A percentile compares a stretch with the other conserved stretches of the same genome.
phyloP scores from a whole-genome alignment of 73 alveolate genomes.

The Paramecium sonneborni region DNA sequence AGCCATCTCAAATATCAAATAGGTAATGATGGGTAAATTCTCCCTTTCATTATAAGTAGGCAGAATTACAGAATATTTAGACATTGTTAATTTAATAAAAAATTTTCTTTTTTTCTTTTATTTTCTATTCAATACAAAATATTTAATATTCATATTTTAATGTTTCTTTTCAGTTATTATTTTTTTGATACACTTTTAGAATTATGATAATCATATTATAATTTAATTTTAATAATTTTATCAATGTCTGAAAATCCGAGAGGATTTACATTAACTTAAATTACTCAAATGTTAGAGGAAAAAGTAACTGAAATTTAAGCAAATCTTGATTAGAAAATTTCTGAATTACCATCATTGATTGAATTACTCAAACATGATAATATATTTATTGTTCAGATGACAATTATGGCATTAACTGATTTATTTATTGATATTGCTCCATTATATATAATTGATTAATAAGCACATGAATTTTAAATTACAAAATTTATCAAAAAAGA shows the following conservation, averaged over 20 bases:
- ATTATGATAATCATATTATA: no score
- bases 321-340: background rate
- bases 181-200: no score
- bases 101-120: background rate
- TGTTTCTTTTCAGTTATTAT: no score
- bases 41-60: conserved; percentile 99
- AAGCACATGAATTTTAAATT: background rate
- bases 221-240: no score
- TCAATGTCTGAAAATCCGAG: no score
- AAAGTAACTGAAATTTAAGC: no score
- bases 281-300: no score
- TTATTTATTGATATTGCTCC: background rate
- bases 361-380: background rate
- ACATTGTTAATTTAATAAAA: conserved; percentile 1
- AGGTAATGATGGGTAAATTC: conserved; percentile 91
- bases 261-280: no score
- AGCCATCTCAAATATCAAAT: conserved; percentile 81
- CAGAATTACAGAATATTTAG: conserved; percentile 91
- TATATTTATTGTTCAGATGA: background rate
- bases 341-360: background rate
- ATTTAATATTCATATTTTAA: background rate
- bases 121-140: background rate
- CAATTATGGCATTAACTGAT: background rate
- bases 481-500: background rate
- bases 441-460: background rate